Base-by-base conservation (phyloP, 257 asterid genomes). In the Linaria vulgaris region DNA sequence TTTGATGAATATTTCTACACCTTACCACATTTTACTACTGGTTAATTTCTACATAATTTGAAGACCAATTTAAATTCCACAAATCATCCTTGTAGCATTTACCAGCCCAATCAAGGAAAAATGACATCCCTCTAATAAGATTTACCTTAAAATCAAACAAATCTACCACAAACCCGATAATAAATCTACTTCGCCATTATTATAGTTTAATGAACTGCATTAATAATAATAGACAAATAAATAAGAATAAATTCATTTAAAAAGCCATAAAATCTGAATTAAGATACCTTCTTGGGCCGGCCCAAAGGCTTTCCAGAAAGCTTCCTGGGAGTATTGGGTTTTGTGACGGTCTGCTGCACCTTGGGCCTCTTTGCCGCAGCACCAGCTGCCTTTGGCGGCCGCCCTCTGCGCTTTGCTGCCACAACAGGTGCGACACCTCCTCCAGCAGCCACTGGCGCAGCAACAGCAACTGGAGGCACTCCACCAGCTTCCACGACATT, bases 241-340 rank as follows among this genome's bases (percentile, higher is more conserved):
- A 13, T n/a, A 50, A 50, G 24, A 15, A 49, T n/a, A 6, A 12
- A 7, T 12, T 22, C 21, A 19, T 5, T 16, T 16, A 54, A 10
- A 66, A 51, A 0, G 9, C 6, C 12, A 46, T n/a, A 43, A 50
- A 14, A 59, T 4, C 51, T 27, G 22, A 6, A 63, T 14, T 15
- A 16, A 12, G 9, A 59, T 82, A 91, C 98, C 98, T 91, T 91
- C 71, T 27, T 84, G 2, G 96, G 96, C 62, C 98, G 82, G 37
- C 98, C 96, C 70, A 82, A 57, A 15, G 94, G 91, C 77, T 75
- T 84, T 21, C 94, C 95, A 8, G 80, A 73, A 43, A 77, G 78
- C 72, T 76, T 80, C 72, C 89, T 78, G 0, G 71, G 79, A 38
- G 34, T 69, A 62, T 59, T 81, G 11, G 73, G 75, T 64, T 56